phyloP scores from a whole-genome alignment of 139 green algal genomes.

The Ettlia oleoabundans region DNA sequence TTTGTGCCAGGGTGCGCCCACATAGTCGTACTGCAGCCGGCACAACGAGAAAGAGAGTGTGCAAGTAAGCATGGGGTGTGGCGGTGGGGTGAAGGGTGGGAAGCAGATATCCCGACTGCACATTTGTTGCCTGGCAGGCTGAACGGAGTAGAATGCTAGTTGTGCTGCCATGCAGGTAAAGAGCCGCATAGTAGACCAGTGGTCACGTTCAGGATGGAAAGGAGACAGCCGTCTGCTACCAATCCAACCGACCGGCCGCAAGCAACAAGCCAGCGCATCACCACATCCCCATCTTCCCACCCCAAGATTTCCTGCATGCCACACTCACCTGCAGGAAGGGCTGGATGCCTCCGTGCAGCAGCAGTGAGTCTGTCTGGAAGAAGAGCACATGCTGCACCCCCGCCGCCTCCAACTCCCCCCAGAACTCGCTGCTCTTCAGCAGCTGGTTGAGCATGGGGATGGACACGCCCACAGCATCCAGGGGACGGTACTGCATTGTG shows the following conservation, averaged over 20 bases:
- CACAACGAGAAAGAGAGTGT: neutral
- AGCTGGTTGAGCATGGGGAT: constrained; percentile 29
- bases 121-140: too few relatives aligned
- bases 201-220: too few relatives aligned
- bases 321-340: constrained; percentile 19
- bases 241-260: too few relatives aligned
- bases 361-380: constrained; percentile 37
- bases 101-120: too few relatives aligned
- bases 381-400: constrained; percentile 10
- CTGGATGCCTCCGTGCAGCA: constrained; percentile 25
- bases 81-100: neutral
- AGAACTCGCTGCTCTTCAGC: constrained; percentile 21
- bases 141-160: too few relatives aligned
- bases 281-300: neutral
- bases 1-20: constrained; percentile 29
- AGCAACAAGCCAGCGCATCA: neutral
- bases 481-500: constrained; percentile 5
- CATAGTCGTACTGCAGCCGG: constrained; percentile 21
- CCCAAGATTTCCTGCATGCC: too few relatives aligned
- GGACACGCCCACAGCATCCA: neutral
- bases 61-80: neutral
- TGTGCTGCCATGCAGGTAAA: too few relatives aligned
- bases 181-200: too few relatives aligned
- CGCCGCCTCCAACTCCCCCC: neutral
- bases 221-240: too few relatives aligned